Evolutionary conservation across 2,329 filamentous ascomycete species (phyloP), one percentile per base, ranked within the genome.

Genomic region (Pyrenochaeta sp.): DNA sequence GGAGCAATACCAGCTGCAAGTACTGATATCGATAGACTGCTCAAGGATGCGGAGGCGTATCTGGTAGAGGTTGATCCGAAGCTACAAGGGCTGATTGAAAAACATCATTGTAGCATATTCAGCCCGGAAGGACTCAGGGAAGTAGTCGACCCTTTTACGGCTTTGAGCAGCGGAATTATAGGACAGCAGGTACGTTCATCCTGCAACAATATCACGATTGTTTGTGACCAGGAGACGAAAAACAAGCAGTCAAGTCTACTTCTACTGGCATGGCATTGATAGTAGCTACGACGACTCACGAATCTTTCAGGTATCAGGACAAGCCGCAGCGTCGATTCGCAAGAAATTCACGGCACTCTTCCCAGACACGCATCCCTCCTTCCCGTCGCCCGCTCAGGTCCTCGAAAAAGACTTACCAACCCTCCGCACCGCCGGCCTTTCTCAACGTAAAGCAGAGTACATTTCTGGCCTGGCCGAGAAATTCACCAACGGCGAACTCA

Each of bases 371-470:
- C 66, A 43, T 54, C 64, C 45, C 39, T 64, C 60, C 41, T 98
- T 97, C 68, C 94, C 94, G 0, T 84, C 86, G 0, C 94, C 95
- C 0, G 83, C 86, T 0, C 82, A 91, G 61, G 91, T 98, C 7
- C 84, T 86, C 0, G 73, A 78, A 7, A 84, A 81, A 45, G 77
- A 87, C 15, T 33, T 73, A 7, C 79, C 97, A 29, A 83, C 78
- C 3, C 83, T 99, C 7, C 89, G 94, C 27, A 89, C 89, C 7
- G 95, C 94, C 0, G 95, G 95, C 0, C 84, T 99, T 44, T 97
- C 92, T 2, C 90, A 96, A 77, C 87, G 95, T 52, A 99, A 99
- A 78, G 95, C 95, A 41, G 95, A 98, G 78, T 99, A 99, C 76
- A 87, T 98, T 55, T 85, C 88, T 49, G 94, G 94, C 0, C 81